Evolutionary conservation across 352 stramenopile species (phyloP), one percentile per base, ranked within the genome.

Genomic region (Pythium dissimile): DNA sequence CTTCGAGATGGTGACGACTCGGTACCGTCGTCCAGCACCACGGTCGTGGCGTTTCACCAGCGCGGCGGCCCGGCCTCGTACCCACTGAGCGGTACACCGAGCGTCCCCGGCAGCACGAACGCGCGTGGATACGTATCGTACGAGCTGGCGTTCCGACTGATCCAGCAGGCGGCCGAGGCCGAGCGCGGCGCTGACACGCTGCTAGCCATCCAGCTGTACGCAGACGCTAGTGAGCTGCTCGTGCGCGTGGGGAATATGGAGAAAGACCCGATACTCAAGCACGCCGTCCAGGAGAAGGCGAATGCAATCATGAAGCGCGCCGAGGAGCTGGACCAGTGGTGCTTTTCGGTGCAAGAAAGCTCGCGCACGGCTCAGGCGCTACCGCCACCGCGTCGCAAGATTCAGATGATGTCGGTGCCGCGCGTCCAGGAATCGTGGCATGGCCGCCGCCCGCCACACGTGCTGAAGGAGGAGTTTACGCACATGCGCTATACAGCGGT

Each of bases 401-500:
- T 82, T 35, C 69, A 77, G 34, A 64, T 63, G 21, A 82, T 67
- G 6, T 57, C 75, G 16, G 69, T 82, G 28, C 72, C 72, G n/a
- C 58, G 65, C 16, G 72, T 82, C 2, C 62, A 76, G 35, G 59
- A 78, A 28, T 54, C 69, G 8, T 82, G 72, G 72, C 48, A 61
- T 12, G 60, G 58, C 8, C 61, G 69, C 9, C 62, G 41, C 2
- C 72, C 72, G 12, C 61, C 64, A 18, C 57, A 71, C 41, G 34
- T 24, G n/a, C 50, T 74, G 16, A 31, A 56, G 1, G 56, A 71
- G 12, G 67, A 83, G 58, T 78, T 83, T 34, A 71, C 62, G 1
- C 57, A 69, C 47, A 80, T 83, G 73, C 38, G 69, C 0, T 83
- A 83, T 58, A 83, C 71, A 4, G 68, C 68, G 3, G 73, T 83